Base-by-base conservation (phyloP, 192 early-diverging fungal genomes). In the Dissophora ornata region DNA sequence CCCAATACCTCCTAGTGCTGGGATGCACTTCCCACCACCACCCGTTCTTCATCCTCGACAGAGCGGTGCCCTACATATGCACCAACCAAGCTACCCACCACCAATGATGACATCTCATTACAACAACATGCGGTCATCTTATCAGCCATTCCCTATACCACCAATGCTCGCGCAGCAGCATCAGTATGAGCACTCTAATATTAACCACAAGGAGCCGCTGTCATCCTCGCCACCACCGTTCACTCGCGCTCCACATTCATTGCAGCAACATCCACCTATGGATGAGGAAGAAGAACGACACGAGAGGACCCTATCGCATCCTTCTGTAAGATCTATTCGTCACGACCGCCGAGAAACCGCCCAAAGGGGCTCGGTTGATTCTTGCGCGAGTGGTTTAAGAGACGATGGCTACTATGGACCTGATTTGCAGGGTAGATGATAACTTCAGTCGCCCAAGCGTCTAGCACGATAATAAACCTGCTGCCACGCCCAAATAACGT, bases 21-120 rank as follows among this genome's bases (percentile, higher is more conserved):
- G 56, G 33, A 50, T 62, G 38, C 69, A 73, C 34, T 64, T 64
- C 24, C 70, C 48, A 13, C 70, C 70, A 7, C 69, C 69, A 1
- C 59, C 59, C 11, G 59, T 45, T 3, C 70, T 73, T 26, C 70
- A 73, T 51, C 70, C 70, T 34, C 61, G 70, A 33, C 70, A 73
- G 45, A 36, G 55, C 36, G 70, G 61, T 3, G 13, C 70, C 3
- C 10, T 65, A 26, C 61, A 73, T 21, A 73, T 54, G 70, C 55
- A 57, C 1, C 70, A 65, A 21, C 59, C 61, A n/a, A 73, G 62
- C 16, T 73, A 65, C 24, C 59, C 54, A 19, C 45, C 70, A 9
- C 69, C 69, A 12, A 50, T 50, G 54, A 15, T 57, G 45, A 42
- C 30, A 3, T 42, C 41, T 16, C 64, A 57, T 18, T 62, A 70